Percentiles rank a stretch among this genome's conserved stretches.
These are phyloP conservation scores for Macrocystidia cucumis DNA, from an alignment of 1,284 basidiomycete genomes.

Conservation along the genomic window DNA sequence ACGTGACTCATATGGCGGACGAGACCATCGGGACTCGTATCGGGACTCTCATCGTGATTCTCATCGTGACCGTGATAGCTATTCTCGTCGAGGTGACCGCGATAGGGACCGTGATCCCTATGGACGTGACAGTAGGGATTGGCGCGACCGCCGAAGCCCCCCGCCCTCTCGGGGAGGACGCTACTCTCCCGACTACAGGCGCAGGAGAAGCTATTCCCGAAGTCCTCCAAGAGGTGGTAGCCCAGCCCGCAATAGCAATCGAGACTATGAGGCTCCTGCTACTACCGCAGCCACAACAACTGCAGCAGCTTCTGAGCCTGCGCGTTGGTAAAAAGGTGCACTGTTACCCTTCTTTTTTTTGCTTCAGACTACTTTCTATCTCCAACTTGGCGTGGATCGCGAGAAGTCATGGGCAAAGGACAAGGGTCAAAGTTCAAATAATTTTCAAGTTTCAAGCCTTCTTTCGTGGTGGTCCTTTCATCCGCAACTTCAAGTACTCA, in stretches of 20 bases:
- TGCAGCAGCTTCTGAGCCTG: constrained; percentile 25
- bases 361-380: no score
- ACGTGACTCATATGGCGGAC: constrained; percentile 45
- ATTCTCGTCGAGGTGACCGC: constrained; percentile 20
- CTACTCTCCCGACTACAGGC: constrained; percentile 68
- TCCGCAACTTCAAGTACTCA: constrained; percentile 20
- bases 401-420: constrained; percentile 16
- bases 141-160: constrained; percentile 60
- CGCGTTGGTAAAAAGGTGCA: constrained; percentile 44
- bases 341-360: no score
- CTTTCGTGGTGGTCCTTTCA: constrained; percentile 16
- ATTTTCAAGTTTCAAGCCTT: constrained; percentile 15
- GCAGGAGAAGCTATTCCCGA: constrained; percentile 68
- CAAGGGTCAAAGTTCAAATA: constrained; percentile 19
- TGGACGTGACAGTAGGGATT: constrained; percentile 47
- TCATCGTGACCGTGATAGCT: constrained; percentile 40
- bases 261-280: constrained; percentile 40
- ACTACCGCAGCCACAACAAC: constrained; percentile 16
- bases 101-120: constrained; percentile 52
- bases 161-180: constrained; percentile 49
- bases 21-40: constrained; percentile 33
- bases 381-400: constrained; percentile 10
- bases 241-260: constrained; percentile 36
- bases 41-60: constrained; percentile 44
- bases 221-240: constrained; percentile 74